Evolutionary conservation across 768 basidiomycete genomes (phyloP), one percentile per base, ranked within the genome.

Genomic region (Hericium coralloides): DNA sequence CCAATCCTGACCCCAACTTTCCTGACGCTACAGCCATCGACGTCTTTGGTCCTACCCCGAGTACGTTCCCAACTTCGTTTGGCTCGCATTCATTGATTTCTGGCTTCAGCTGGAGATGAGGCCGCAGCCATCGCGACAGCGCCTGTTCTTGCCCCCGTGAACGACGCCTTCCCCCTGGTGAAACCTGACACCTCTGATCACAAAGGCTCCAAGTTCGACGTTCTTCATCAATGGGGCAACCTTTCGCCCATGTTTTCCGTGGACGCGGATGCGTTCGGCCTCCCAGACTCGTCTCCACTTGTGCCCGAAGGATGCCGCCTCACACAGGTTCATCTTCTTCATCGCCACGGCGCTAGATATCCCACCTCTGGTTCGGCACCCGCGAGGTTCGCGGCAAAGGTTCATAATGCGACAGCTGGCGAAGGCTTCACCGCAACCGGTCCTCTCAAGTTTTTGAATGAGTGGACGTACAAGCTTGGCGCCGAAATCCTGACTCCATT

Each of bases 161-260:
- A 70, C 47, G 68, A 67, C 26, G 62, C 69, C 20, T 78, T 72
- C 55, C 80, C 80, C n/a, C 64, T 80, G 12, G 63, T 79, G 15
- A 65, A 68, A 50, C 77, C 73, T 0, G 63, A 65, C 37, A 69
- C 73, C 3, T 60, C 64, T 17, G 70, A 73, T 58, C 60, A 67
- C 18, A 60, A 64, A n/a, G 65, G 60, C 36, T 57, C 57, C 17
- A 56, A 23, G 18, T 82, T 83, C 63, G 69, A 80, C 55, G 69
- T 80, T 17, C 58, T 78, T 39, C 68, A 72, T 52, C 66, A 75
- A 53, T 74, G 74, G 68, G 81, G 78, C 18, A 79, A 76, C 60
- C 73, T 80, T 38, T 69, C 74, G 5, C 80, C 80, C 1, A 78
- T 74, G 74, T 75, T 74, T 59, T 81, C 80, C 12, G 73, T 81